Base-by-base conservation (phyloP, 495 filamentous ascomycete species). In the Penicillium roqueforti region DNA sequence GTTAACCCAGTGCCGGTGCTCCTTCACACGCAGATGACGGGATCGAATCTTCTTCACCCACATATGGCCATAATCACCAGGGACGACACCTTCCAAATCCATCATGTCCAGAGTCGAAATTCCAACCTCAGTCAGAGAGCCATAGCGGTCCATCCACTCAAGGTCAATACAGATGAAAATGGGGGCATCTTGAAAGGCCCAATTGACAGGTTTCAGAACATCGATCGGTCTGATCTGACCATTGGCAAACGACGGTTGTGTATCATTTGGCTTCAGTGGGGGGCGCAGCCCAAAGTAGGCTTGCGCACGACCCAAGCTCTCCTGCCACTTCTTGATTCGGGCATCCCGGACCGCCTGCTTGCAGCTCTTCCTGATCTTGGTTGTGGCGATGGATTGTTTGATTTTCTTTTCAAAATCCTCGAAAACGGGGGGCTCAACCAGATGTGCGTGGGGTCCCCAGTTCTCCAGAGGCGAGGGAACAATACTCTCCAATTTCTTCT, bases 111-210 rank as follows among this genome's bases (percentile, higher is more conserved):
- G 81, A 9, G 80, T 83, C 8, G 89, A 85, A 43, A 98, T 76
- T 31, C 93, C 93, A 48, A 98, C 76, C 65, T 98, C 93, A 4
- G 91, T 95, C 54, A 97, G 73, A 41, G 72, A 69, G 4, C 78
- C 74, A 48, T 82, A 70, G 23, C 66, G 63, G 68, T 97, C 92
- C 56, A 84, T 92, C 7, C 84, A 81, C 66, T 98, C 93, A 28
- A 91, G 65, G 62, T 98, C 92, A 40, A 96, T 71, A 55, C 78
- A 83, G 51, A 96, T 72, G 59, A 98, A 89, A 20, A 95, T 71
- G 1, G 86, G 80, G 34, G 78, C 73, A 19, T 71, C 57, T 16
- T 77, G 69, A 57, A 82, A 82, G 2, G 72, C 67, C 50, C 73
- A 76, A 8, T 72, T 79, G 4, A 65, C 69, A 9, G 75, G 61